Conservation (phyloP, 345 rosid species). For the rapeseed (Brassica napus) region DNA sequence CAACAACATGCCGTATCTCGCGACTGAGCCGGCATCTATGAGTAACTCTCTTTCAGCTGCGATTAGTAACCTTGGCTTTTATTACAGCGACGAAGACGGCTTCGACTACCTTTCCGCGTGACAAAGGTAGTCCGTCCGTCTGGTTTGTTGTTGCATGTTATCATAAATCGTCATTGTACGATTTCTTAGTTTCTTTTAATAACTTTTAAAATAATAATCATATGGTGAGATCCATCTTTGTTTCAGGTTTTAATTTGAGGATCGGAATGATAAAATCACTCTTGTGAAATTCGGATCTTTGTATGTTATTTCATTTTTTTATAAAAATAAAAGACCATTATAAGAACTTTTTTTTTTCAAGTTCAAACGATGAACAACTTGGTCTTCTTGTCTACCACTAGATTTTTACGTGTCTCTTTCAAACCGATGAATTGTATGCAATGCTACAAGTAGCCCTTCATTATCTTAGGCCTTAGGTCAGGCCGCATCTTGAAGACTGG, state of each 20-base stretch:
- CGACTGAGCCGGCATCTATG: slow-evolving; percentile 39
- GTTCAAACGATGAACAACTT: neutral
- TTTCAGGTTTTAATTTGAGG: neutral
- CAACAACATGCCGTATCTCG: slow-evolving; percentile 89
- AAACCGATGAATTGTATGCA: neutral
- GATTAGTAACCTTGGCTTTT: slow-evolving; percentile 63
- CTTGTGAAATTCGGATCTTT: slow-evolving; percentile 22
- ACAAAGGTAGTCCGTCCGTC: slow-evolving; percentile 7
- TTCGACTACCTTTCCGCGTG: slow-evolving; percentile 15
- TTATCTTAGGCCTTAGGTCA: neutral
- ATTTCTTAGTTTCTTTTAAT: slow-evolving; percentile 21
- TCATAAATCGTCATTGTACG: slow-evolving; percentile 22
- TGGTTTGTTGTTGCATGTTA: slow-evolving; percentile 9
- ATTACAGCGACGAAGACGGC: slow-evolving; percentile 56
- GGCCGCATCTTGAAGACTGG: slow-evolving; percentile 15
- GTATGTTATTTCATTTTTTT: neutral
- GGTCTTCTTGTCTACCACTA: neutral
- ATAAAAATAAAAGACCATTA: neutral
- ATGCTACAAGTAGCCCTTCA: neutral
- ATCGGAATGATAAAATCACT: neutral
- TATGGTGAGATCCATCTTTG: slow-evolving; percentile 17
- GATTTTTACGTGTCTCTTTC: neutral
- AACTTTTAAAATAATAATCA: neutral
- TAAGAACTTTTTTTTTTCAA: neutral
- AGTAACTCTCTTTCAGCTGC: slow-evolving; percentile 72